Conservation (phyloP, 345 rosid species). For the Citrus unshiu region DNA sequence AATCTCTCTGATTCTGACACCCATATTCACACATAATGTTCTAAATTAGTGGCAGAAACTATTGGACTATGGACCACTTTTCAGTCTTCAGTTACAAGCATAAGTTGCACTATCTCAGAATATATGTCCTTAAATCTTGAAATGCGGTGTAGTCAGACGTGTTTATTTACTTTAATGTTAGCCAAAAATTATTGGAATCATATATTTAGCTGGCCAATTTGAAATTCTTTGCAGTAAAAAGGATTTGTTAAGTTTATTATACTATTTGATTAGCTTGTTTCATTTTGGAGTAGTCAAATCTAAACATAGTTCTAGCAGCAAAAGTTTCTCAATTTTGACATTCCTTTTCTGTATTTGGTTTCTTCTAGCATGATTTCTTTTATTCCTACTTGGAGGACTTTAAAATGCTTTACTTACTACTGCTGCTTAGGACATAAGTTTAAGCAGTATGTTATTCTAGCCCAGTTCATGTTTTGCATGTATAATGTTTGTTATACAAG, state of each 20-base stretch:
- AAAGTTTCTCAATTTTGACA: not conserved
- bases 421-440: not conserved
- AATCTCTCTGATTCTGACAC: too few species aligned
- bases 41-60: not conserved
- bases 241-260: not conserved
- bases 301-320: not conserved
- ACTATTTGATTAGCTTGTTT: slow-evolving; percentile 1
- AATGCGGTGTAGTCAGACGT: not conserved
- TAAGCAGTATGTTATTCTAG: not conserved
- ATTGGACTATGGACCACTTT: not conserved
- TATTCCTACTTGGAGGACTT: not conserved
- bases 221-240: not conserved
- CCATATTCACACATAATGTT: not conserved
- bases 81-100: not conserved
- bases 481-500: not conserved
- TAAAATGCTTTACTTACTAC: not conserved
- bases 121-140: not conserved
- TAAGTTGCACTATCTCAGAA: not conserved
- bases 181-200: not conserved
- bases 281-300: not conserved
- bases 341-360: not conserved
- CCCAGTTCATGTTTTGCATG: not conserved
- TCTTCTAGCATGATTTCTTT: not conserved
- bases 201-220: not conserved
- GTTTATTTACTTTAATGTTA: not conserved